A percentile compares a stretch with the other conserved stretches of the same genome.
Evolutionary conservation across 2,329 filamentous ascomycete species (phyloP).

Genomic region (Phyllosticta citribraziliensis): DNA sequence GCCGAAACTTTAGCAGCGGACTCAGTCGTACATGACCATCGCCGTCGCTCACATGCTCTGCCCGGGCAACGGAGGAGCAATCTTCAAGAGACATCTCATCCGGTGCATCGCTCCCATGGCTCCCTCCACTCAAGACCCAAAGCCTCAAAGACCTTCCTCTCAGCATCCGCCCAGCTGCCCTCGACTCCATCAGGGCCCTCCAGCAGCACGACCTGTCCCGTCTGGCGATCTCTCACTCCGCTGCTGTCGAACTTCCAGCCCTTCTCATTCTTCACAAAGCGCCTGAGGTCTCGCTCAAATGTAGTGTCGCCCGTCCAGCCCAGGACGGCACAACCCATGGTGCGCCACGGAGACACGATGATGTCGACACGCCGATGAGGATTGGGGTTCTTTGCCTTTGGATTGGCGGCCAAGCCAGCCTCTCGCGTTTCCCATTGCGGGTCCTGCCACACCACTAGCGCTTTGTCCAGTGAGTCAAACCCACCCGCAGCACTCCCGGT

Average conservation of each 20-base stretch:
- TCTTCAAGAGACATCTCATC: slow-evolving; percentile 18
- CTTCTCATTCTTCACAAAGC: slow-evolving; percentile 64
- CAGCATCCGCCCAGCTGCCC: slow-evolving; percentile 56
- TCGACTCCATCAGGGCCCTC: slow-evolving; percentile 39
- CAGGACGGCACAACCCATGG: slow-evolving; percentile 75
- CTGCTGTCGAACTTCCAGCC: slow-evolving; percentile 85
- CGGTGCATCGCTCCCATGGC: slow-evolving; percentile 36
- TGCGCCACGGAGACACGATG: slow-evolving; percentile 80
- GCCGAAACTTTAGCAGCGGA: no score
- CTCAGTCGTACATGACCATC: no score
- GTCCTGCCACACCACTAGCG: slow-evolving; percentile 84
- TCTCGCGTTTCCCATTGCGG: slow-evolving; percentile 37
- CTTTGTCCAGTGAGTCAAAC: slow-evolving; percentile 87
- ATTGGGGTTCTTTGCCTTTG: slow-evolving; percentile 53
- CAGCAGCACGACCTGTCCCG: slow-evolving; percentile 64
- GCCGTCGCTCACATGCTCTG: no score
- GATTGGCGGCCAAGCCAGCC: slow-evolving; percentile 24
- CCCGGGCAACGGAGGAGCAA: no score
- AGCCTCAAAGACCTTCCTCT: slow-evolving; percentile 69
- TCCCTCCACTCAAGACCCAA: slow-evolving; percentile 48
- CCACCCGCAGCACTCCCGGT: slow-evolving; percentile 42
- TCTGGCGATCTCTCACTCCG: slow-evolving; percentile 59
- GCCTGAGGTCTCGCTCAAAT: slow-evolving; percentile 75
- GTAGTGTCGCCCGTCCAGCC: slow-evolving; percentile 87
- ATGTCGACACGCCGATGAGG: slow-evolving; percentile 83